Evolutionary conservation across 2,329 filamentous ascomycete genomes (phyloP).

Genomic region (Metarhizium album): DNA sequence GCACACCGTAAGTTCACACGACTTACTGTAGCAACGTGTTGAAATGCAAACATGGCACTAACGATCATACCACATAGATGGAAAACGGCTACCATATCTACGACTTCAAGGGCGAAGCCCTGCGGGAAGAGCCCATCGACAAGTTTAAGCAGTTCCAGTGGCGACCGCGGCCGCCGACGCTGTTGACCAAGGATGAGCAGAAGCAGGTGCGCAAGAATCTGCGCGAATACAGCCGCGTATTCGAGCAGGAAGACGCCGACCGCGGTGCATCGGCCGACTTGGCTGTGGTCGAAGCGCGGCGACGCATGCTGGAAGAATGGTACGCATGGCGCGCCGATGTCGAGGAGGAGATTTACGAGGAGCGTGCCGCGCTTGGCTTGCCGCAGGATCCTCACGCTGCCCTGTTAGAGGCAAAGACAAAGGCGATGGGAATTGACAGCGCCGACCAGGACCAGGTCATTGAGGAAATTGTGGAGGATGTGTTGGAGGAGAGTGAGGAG

Average conservation of each 20-base stretch:
- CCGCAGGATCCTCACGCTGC: conserved; percentile 54
- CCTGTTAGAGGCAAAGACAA: conserved; percentile 46
- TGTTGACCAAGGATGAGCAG: conserved; percentile 93
- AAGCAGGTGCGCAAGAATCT: conserved; percentile 97
- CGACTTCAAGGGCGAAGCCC: conserved; percentile 83
- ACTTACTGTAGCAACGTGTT: not conserved
- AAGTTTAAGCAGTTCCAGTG: conserved; percentile 98
- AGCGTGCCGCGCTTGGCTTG: conserved; percentile 57
- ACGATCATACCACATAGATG: conserved; percentile 50
- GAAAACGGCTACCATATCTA: conserved; percentile 98
- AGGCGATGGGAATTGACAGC: conserved; percentile 37
- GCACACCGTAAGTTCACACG: conserved; percentile 62
- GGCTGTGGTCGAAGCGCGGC: conserved; percentile 81
- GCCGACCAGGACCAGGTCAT: conserved; percentile 67
- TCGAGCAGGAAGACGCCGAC: conserved; percentile 91
- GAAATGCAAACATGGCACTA: not conserved
- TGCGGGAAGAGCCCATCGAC: conserved; percentile 85
- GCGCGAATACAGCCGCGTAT: conserved; percentile 86
- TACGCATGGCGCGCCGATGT: conserved; percentile 67
- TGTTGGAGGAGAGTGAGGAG: conserved; percentile 77
- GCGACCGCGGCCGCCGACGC: conserved; percentile 83
- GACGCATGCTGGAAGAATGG: conserved; percentile 81
- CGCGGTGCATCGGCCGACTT: conserved; percentile 89
- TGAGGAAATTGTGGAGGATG: conserved; percentile 83
- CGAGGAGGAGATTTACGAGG: conserved; percentile 60